phyloP scores from a whole-genome alignment of 2,329 filamentous ascomycete species.

The Balansia obtecta region DNA sequence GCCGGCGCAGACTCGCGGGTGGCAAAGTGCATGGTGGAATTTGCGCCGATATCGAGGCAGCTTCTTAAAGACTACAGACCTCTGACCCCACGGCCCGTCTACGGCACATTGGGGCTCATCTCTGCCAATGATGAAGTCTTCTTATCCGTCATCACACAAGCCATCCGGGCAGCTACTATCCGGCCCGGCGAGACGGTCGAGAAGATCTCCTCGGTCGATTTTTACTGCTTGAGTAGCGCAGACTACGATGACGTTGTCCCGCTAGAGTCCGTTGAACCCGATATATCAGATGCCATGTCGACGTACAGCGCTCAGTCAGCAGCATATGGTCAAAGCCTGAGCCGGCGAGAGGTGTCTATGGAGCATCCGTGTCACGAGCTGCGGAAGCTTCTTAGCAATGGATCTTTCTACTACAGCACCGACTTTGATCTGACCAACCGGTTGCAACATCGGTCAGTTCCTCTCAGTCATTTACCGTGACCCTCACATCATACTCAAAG shows the following conservation, averaged over 20 bases:
- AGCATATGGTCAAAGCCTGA: conserved; percentile 30
- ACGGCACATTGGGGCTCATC: conserved; percentile 81
- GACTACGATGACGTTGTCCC: conserved; percentile 70
- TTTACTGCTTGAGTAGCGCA: conserved; percentile 80
- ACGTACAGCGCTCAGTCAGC: conserved; percentile 30
- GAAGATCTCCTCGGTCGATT: conserved; percentile 76
- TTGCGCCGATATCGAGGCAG: conserved; percentile 49
- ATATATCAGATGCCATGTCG: conserved; percentile 33
- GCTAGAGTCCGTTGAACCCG: conserved; percentile 38
- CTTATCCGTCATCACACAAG: conserved; percentile 74
- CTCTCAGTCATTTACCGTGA: no score
- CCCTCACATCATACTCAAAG: not conserved
- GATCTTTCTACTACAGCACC: conserved; percentile 96
- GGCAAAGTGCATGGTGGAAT: conserved; percentile 78
- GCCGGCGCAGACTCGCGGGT: conserved; percentile 30
- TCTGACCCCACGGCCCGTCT: conserved; percentile 60
- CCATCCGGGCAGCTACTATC: conserved; percentile 66
- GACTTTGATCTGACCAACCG: conserved; percentile 94
- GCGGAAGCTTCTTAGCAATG: conserved; percentile 83
- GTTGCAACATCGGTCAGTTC: conserved; percentile 64
- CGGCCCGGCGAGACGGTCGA: conserved; percentile 82
- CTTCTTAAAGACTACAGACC: conserved; percentile 67
- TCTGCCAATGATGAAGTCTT: conserved; percentile 78
- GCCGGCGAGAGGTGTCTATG: conserved; percentile 54
- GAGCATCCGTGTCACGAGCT: conserved; percentile 86